Conservation (phyloP, 331 rosid species). For the Phaseolus coccineus region DNA sequence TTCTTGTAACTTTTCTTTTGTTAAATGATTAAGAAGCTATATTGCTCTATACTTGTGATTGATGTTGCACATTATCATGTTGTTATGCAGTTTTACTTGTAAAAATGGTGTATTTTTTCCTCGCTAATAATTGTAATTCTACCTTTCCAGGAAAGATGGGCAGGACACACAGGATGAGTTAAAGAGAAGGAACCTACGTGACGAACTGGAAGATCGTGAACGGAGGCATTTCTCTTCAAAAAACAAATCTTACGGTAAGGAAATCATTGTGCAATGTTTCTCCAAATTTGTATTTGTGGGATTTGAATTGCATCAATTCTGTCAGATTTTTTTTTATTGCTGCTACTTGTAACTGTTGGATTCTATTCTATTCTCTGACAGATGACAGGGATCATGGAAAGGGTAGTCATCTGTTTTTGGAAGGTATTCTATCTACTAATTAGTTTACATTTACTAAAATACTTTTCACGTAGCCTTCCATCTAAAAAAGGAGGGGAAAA, state of each 20-base stretch:
- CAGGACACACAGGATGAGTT: slow-evolving; percentile 88
- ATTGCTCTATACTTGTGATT: not conserved
- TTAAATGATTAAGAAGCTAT: not conserved
- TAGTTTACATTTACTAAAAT: not conserved
- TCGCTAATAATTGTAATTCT: slow-evolving; percentile 1
- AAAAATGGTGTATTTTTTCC: not conserved
- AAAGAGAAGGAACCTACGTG: slow-evolving; percentile 85
- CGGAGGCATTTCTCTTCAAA: slow-evolving; percentile 89
- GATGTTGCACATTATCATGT: slow-evolving; percentile 1
- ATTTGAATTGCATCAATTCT: slow-evolving; percentile 5
- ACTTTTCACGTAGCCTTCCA: slow-evolving; percentile 13
- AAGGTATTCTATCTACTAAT: slow-evolving; percentile 56
- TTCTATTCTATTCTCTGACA: slow-evolving; percentile 51
- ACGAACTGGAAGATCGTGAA: slow-evolving; percentile 92
- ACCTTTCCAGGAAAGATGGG: slow-evolving; percentile 73
- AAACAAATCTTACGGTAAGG: slow-evolving; percentile 73
- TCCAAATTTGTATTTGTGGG: not conserved
- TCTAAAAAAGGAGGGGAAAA: not conserved
- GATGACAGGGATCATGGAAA: slow-evolving; percentile 91
- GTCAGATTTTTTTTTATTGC: slow-evolving; percentile 11
- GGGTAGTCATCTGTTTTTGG: slow-evolving; percentile 76
- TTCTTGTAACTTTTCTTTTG: not conserved
- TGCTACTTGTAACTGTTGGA: slow-evolving; percentile 32
- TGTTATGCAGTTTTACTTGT: not conserved
- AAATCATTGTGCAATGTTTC: not conserved